Conservation (phyloP, 805 yeast genomes). For the Yarrowia bubula region DNA sequence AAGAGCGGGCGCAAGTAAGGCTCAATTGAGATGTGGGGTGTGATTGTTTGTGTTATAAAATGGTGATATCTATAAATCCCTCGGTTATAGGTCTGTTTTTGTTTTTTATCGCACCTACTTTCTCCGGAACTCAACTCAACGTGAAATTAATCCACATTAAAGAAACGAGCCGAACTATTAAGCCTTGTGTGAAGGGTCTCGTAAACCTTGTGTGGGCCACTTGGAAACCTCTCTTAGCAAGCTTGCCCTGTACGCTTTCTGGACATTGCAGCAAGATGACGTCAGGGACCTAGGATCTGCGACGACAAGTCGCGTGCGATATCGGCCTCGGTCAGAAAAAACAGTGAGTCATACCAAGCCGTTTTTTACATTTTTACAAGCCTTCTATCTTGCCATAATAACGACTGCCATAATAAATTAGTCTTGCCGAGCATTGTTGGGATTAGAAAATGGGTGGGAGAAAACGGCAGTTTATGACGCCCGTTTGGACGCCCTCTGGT, state of each 20-base stretch:
- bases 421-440: neutral
- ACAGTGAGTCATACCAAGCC: neutral
- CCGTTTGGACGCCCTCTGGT: no score
- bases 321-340: neutral
- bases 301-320: constrained; percentile 1
- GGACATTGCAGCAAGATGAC: neutral
- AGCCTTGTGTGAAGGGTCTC: no score
- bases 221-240: neutral
- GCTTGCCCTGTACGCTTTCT: neutral
- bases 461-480: neutral
- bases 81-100: no score
- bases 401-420: neutral
- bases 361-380: neutral
- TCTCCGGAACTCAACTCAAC: no score
- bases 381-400: neutral
- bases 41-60: no score
- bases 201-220: neutral
- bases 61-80: no score
- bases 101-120: no score
- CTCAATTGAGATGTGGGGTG: no score
- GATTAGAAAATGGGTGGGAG: neutral
- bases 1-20: neutral
- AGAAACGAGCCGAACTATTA: no score
- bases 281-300: neutral
- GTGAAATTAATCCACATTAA: no score